Percentiles rank a stretch among this genome's conserved stretches.
These are phyloP conservation scores for Pachysandra terminalis DNA, from an alignment of 164 flowering plant genomes.

Conservation along the genomic window DNA sequence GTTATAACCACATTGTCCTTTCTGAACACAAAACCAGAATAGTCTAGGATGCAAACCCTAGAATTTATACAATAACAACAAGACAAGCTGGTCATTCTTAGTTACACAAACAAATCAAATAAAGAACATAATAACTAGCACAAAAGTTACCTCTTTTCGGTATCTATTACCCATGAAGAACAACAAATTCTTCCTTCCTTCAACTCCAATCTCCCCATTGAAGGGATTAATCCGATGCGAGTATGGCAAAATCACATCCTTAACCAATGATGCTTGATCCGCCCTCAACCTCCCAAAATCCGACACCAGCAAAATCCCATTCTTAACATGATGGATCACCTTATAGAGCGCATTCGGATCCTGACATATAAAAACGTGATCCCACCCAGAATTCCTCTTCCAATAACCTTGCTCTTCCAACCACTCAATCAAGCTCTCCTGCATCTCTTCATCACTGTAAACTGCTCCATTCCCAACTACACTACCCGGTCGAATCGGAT, in stretches of 20 bases:
- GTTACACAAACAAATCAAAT: not conserved
- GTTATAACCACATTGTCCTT: too few relatives aligned
- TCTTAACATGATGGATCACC: conserved; percentile 69
- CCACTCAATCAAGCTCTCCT: conserved; percentile 81
- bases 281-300: conserved; percentile 84
- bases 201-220: conserved; percentile 63
- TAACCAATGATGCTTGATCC: conserved; percentile 82
- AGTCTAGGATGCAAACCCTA: not conserved
- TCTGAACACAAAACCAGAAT: not conserved
- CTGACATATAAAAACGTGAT: conserved; percentile 88
- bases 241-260: conserved; percentile 88
- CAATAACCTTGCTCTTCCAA: conserved; percentile 70
- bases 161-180: conserved; percentile 97
- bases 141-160: conserved; percentile 72
- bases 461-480: conserved; percentile 12
- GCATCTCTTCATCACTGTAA: conserved; percentile 86
- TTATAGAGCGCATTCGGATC: conserved; percentile 89
- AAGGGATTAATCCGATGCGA: conserved; percentile 76
- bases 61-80: not conserved
- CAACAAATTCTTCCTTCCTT: conserved; percentile 55
- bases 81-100: not conserved
- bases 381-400: conserved; percentile 85
- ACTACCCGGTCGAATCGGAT: conserved; percentile 46
- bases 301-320: conserved; percentile 73
- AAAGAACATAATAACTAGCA: not conserved